Evolutionary conservation across 805 yeast genomes (phyloP), one percentile per base, ranked within the genome.

Genomic region (Yamadazyma paraphyllophila): DNA sequence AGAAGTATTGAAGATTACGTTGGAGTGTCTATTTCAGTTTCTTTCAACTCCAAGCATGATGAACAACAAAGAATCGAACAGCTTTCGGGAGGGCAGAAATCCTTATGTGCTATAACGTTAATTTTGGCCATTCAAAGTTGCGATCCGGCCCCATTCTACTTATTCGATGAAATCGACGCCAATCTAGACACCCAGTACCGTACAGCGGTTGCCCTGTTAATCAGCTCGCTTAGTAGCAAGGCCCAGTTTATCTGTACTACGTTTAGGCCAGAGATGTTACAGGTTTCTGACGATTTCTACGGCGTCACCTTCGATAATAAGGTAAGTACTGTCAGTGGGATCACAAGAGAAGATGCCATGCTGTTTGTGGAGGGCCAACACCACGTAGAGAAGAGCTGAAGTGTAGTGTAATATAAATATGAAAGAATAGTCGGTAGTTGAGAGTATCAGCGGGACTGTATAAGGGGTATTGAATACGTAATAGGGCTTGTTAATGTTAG

Each of bases 171-270:
- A 69, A 85, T 94, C 48, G 99, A 94, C 67, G 97, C 98, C 4
- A 94, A 92, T 55, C 73, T 94, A 51, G 99, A 94, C 65, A 81
- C 96, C 2, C 96, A 88, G 58, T 92, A 91, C 60, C 78, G 99
- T 57, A 78, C 87, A 0, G 81, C 96, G 0, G 96, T 94, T 15
- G 96, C 98, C 0, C 67, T 73, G 29, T 69, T 88, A 71, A 82
- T 94, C 44, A 74, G 80, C 52, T 74, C 78, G 30, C 66, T 91
- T 44, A 80, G 96, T 15, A 38, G 44, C 20, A 66, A 75, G 44
- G 96, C 95, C 11, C 99, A 94, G 65, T 94, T 92, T 59, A 89
- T 94, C 32, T 91, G 98, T 63, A 94, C 99, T 1, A 94, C 99
- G 0, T 94, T 94, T 73, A 75, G 97, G 56, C 88, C 96, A 1